Percentiles rank a stretch among this genome's conserved stretches.
Conservation (phyloP, 176 grass and related monocot genomes). For the Neostapfia colusana region DNA sequence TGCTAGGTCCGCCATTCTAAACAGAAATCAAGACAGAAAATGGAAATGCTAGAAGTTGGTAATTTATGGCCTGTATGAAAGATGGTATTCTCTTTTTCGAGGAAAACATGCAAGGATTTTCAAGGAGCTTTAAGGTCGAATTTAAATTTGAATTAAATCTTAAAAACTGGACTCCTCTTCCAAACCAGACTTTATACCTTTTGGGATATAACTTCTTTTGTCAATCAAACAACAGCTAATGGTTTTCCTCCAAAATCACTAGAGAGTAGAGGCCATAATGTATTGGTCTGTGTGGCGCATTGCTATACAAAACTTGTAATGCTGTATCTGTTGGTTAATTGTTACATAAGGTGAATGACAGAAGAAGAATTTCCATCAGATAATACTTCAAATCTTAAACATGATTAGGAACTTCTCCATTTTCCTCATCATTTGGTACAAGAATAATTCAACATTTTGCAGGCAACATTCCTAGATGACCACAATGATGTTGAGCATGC, state of each 20-base stretch:
- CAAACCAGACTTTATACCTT: background rate
- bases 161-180: background rate
- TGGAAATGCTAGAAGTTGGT: background rate
- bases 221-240: background rate
- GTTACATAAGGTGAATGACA: background rate
- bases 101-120: background rate
- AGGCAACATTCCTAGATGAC: slow-evolving; percentile 95
- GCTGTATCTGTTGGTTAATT: background rate
- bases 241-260: background rate
- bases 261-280: background rate
- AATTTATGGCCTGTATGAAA: background rate
- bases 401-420: slow-evolving; percentile 6
- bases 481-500: slow-evolving; percentile 74
- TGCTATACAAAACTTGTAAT: background rate
- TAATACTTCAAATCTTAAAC: slow-evolving; percentile 23
- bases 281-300: background rate
- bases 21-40: background rate
- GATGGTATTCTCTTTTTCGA: background rate
- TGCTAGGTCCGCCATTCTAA: no score
- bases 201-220: background rate
- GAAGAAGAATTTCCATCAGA: slow-evolving; percentile 21
- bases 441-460: slow-evolving; percentile 39
- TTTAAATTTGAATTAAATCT: background rate
- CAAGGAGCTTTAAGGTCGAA: background rate
- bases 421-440: slow-evolving; percentile 30